These are phyloP conservation scores for Asterophora lycoperdoides DNA, from an alignment of 768 basidiomycete species.

Conservation along the genomic window DNA sequence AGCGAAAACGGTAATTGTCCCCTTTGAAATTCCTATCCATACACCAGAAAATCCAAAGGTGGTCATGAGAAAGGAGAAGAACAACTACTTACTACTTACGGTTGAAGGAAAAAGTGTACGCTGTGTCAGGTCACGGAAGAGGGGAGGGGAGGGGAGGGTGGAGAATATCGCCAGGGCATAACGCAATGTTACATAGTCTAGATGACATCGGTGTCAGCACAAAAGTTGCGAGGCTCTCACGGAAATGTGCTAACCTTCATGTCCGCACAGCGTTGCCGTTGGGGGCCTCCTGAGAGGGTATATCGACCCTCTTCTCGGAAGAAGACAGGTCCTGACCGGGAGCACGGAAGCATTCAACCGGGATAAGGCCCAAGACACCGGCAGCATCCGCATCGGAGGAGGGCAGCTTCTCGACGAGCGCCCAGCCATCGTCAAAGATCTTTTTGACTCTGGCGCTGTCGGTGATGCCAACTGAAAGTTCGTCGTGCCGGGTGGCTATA, in stretches of 20 bases:
- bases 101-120: background rate
- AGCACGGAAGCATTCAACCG: constrained; percentile 62
- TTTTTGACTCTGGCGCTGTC: constrained; percentile 51
- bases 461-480: constrained; percentile 46
- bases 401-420: constrained; percentile 46
- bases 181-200: background rate
- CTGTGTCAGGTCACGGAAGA: background rate
- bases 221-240: no score
- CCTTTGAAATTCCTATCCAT: no score
- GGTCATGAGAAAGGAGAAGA: no score
- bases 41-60: no score
- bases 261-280: constrained; percentile 1
- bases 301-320: constrained; percentile 44
- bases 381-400: constrained; percentile 8
- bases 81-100: no score
- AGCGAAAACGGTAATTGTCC: no score
- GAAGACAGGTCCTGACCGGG: constrained; percentile 41
- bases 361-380: constrained; percentile 48
- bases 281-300: constrained; percentile 1
- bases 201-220: no score
- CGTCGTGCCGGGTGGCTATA: constrained; percentile 51
- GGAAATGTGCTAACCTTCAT: constrained; percentile 11
- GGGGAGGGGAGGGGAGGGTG: background rate
- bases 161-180: background rate
- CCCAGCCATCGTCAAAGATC: constrained; percentile 72